Conservation (phyloP, 2,329 filamentous ascomycete genomes). For the Venturia asperata region DNA sequence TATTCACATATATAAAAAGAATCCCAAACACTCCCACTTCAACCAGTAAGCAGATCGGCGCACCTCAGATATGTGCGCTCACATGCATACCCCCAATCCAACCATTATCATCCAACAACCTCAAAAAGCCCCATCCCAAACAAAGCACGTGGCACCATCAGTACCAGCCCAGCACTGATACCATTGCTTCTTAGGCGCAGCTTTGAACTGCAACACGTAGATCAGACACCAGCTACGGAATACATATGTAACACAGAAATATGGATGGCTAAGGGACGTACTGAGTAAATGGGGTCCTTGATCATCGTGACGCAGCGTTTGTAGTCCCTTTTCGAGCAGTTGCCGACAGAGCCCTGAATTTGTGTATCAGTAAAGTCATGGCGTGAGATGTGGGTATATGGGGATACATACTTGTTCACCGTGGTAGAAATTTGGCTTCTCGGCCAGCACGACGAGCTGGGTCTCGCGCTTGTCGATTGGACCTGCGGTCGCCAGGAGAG, state of each 20-base stretch:
- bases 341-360: neutral
- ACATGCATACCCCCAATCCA: no score
- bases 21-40: no score
- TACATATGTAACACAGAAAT: neutral
- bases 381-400: neutral
- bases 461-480: neutral
- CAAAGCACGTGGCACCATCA: neutral
- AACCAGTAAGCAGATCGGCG: no score
- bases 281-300: neutral
- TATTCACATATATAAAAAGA: no score
- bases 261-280: neutral
- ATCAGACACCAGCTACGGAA: neutral
- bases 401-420: neutral
- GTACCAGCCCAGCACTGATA: neutral
- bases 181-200: neutral
- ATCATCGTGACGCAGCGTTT: neutral
- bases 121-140: neutral
- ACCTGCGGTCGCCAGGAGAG: neutral
- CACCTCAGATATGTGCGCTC: no score
- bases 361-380: no score
- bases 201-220: neutral
- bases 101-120: neutral
- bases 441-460: neutral
- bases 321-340: neutral
- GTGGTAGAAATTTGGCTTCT: neutral